Evolutionary conservation across 1,284 basidiomycete genomes (phyloP).

Genomic region (Chondrostereum purpureum): DNA sequence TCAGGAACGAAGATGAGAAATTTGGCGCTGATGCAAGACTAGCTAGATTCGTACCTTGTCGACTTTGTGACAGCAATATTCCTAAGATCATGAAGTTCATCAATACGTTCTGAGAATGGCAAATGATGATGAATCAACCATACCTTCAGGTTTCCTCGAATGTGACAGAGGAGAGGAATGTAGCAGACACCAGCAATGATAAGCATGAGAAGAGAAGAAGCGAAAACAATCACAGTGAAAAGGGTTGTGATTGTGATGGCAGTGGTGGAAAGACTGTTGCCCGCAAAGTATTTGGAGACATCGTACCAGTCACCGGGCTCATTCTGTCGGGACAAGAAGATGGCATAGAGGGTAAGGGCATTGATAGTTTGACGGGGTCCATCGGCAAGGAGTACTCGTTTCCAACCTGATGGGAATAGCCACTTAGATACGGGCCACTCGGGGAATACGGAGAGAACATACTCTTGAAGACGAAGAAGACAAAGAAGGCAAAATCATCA

Average conservation of each 20-base stretch:
- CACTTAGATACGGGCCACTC: slow-evolving; percentile 9
- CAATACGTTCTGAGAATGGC: background rate
- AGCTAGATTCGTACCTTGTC: slow-evolving; percentile 65
- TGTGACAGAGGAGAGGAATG: slow-evolving; percentile 88
- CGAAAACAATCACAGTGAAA: slow-evolving; percentile 87
- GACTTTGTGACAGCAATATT: slow-evolving; percentile 98
- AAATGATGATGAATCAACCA: slow-evolving; percentile 7
- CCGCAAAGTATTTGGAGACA: slow-evolving; percentile 59
- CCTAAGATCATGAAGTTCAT: slow-evolving; percentile 36
- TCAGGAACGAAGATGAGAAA: slow-evolving; percentile 7
- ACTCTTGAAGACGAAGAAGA: slow-evolving; percentile 99
- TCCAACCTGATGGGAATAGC: slow-evolving; percentile 69
- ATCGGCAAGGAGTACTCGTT: slow-evolving; percentile 88
- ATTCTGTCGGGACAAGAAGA: slow-evolving; percentile 74
- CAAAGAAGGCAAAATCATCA: slow-evolving; percentile 97
- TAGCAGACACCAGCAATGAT: slow-evolving; percentile 85
- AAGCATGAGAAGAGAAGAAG: slow-evolving; percentile 76
- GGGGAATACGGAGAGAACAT: slow-evolving; percentile 20
- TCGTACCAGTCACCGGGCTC: slow-evolving; percentile 63
- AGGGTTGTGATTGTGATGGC: slow-evolving; percentile 84
- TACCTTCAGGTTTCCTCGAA: slow-evolving; percentile 92
- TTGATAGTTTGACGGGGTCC: slow-evolving; percentile 99
- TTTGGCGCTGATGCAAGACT: slow-evolving; percentile 9
- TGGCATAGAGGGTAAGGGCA: slow-evolving; percentile 86
- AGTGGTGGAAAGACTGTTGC: slow-evolving; percentile 71